Evolutionary conservation across 2,329 filamentous ascomycete genomes (phyloP).

Genomic region (Aureobasidium sp.): DNA sequence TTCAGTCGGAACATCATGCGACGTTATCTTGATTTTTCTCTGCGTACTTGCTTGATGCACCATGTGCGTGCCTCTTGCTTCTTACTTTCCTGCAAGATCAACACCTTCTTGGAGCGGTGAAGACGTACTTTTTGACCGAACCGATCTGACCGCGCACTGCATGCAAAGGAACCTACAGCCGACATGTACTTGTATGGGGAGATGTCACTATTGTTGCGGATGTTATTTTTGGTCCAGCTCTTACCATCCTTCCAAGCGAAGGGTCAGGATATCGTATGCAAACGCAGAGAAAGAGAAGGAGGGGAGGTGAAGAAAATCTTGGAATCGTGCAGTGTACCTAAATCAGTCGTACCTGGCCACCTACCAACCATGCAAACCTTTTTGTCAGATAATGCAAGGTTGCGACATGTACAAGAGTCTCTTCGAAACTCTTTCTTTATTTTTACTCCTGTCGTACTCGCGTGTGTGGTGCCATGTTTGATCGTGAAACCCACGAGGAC

Average conservation of each 20-base stretch:
- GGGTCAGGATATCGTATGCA: neutral
- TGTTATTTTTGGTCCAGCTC: neutral
- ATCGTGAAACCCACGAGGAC: neutral
- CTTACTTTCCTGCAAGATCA: neutral
- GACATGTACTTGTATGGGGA: neutral
- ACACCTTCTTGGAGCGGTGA: neutral
- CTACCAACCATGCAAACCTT: neutral
- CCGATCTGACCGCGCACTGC: neutral
- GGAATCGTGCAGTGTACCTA: conserved; percentile 3
- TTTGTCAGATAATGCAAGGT: neutral
- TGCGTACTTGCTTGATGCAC: neutral
- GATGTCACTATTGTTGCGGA: neutral
- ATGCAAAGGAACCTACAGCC: neutral
- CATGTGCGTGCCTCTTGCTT: neutral
- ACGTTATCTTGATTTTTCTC: no score
- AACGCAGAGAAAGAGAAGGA: neutral
- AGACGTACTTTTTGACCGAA: neutral
- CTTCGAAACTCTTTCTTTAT: neutral
- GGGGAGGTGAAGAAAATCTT: neutral
- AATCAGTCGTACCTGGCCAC: neutral
- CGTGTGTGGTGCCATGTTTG: neutral
- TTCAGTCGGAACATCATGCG: no score
- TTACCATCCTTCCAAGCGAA: neutral
- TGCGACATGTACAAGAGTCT: neutral
- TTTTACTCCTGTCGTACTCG: neutral